These are phyloP conservation scores for Colletotrichum destructivum DNA, from an alignment of 2,329 filamentous ascomycete species.

Conservation along the genomic window DNA sequence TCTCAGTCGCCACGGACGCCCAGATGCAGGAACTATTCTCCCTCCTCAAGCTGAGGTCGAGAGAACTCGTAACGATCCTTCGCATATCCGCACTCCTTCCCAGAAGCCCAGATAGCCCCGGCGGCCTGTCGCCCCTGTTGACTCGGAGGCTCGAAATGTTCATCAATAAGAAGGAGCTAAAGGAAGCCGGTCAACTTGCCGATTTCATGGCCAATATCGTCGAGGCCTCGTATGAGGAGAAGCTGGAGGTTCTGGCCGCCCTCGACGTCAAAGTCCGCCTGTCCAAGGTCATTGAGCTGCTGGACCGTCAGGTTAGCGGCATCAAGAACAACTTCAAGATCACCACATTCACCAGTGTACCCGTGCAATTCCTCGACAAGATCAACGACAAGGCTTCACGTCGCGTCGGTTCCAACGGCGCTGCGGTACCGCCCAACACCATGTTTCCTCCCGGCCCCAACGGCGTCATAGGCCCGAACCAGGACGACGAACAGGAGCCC, in stretches of 20 bases:
- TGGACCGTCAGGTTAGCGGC: constrained; percentile 84
- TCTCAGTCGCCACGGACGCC: constrained; percentile 60
- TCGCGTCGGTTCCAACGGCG: constrained; percentile 38
- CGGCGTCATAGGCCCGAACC: constrained; percentile 58
- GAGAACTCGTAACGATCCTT: constrained; percentile 88
- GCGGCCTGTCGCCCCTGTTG: constrained; percentile 83
- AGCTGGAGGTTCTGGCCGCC: constrained; percentile 87
- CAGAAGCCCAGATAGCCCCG: constrained; percentile 73
- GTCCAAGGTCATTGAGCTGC: constrained; percentile 84
- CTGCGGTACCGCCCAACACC: constrained; percentile 39
- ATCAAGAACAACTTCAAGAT: constrained; percentile 93
- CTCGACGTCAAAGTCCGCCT: constrained; percentile 84
- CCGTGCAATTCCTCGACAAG: constrained; percentile 74
- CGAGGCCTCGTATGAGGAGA: constrained; percentile 90
- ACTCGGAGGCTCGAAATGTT: constrained; percentile 89
- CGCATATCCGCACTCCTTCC: constrained; percentile 85
- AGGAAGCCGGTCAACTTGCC: constrained; percentile 87
- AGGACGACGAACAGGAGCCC: constrained; percentile 82
- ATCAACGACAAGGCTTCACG: constrained; percentile 52
- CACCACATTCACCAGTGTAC: constrained; percentile 80
- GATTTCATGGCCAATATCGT: constrained; percentile 98
- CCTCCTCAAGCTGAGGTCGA: constrained; percentile 85
- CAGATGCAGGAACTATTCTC: constrained; percentile 81
- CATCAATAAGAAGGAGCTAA: constrained; percentile 85
- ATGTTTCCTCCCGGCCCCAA: constrained; percentile 44